Conservation (phyloP, 768 basidiomycete species). For the Amyloporia xantha region DNA sequence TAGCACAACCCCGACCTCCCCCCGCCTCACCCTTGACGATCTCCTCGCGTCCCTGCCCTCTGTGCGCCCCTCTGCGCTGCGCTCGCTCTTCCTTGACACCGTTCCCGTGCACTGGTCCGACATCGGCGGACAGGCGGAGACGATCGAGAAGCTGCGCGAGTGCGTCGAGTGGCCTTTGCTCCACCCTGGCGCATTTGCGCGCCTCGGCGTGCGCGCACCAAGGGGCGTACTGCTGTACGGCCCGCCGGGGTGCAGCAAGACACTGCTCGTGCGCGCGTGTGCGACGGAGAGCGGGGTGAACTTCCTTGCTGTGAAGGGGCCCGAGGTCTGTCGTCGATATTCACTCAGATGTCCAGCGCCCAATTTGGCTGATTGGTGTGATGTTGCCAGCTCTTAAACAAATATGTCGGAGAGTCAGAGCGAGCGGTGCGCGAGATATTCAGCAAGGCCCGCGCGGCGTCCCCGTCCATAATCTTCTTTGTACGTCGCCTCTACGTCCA, state of each 20-base stretch:
- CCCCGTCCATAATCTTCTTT: constrained; percentile 96
- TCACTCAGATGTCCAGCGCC: neutral
- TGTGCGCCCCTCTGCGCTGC: constrained; percentile 90
- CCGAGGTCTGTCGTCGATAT: constrained; percentile 56
- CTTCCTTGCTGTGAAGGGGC: constrained; percentile 95
- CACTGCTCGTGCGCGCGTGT: constrained; percentile 84
- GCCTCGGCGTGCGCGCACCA: constrained; percentile 83
- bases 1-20: constrained; percentile 5
- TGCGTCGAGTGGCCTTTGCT: constrained; percentile 93
- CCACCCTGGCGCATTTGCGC: constrained; percentile 79
- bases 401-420: constrained; percentile 97
- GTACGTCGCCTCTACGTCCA: constrained; percentile 39
- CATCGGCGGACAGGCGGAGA: constrained; percentile 78
- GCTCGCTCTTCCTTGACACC: constrained; percentile 85
- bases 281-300: constrained; percentile 93
- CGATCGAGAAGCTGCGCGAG: constrained; percentile 84
- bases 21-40: constrained; percentile 52
- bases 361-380: constrained; percentile 2
- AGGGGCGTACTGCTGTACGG: constrained; percentile 90
- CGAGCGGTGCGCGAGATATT: constrained; percentile 93
- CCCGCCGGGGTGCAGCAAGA: constrained; percentile 97
- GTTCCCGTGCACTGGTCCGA: constrained; percentile 79
- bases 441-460: constrained; percentile 86
- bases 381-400: constrained; percentile 82
- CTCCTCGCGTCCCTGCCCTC: constrained; percentile 64